Percentiles rank a stretch among this genome's conserved stretches.
phyloP scores from a whole-genome alignment of 2,329 filamentous ascomycete genomes.

The Phoma sp. region DNA sequence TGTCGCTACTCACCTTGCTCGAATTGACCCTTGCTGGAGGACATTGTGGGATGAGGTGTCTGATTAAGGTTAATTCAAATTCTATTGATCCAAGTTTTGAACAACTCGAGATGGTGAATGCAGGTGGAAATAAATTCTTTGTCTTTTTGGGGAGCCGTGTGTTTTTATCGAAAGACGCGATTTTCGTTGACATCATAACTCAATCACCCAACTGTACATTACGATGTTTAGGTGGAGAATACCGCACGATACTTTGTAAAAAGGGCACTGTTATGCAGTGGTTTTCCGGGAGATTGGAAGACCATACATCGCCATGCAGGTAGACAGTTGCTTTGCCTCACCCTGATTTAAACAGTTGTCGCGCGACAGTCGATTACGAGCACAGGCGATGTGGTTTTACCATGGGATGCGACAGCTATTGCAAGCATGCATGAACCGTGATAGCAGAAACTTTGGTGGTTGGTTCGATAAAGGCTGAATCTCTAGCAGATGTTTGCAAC shows the following conservation, averaged over 20 bases:
- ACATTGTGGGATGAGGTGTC: constrained; percentile 55
- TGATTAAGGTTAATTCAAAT: background rate
- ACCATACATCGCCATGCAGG: background rate
- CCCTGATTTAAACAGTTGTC: too few species aligned
- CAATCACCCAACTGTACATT: constrained; percentile 17
- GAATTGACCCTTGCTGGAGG: constrained; percentile 43
- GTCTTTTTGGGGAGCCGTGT: constrained; percentile 9
- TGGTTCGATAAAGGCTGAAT: too few species aligned
- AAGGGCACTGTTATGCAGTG: background rate
- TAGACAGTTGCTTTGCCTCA: too few species aligned
- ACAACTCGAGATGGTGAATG: background rate
- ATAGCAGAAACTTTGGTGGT: too few species aligned
- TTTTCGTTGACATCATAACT: constrained; percentile 36
- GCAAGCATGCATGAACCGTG: too few species aligned
- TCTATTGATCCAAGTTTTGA: background rate
- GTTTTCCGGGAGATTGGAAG: background rate
- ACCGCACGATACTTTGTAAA: constrained; percentile 2
- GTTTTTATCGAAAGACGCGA: constrained; percentile 20
- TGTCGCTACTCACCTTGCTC: constrained; percentile 37
- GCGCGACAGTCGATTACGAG: too few species aligned
- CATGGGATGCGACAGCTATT: too few species aligned
- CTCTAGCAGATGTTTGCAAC: too few species aligned
- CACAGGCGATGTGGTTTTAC: too few species aligned
- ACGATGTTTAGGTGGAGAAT: constrained; percentile 23
- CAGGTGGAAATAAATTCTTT: background rate